phyloP scores from a whole-genome alignment of 805 yeast species.

The Blastobotrys chiropterorum region DNA sequence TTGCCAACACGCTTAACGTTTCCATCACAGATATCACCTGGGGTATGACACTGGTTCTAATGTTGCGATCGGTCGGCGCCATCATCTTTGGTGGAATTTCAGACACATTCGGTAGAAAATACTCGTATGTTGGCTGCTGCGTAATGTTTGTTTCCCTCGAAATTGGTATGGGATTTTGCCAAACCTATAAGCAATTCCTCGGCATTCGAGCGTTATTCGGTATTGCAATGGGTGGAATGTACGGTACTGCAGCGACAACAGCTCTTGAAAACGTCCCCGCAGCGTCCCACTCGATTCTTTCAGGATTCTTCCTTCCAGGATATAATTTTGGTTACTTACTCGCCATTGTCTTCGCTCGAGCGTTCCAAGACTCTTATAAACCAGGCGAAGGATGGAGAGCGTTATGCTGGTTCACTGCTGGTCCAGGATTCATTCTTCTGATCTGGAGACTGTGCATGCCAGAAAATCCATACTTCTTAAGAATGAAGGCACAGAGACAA shows the following conservation, averaged over 20 bases:
- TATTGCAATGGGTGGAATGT: slow-evolving; percentile 64
- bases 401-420: slow-evolving; percentile 66
- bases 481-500: slow-evolving; percentile 19
- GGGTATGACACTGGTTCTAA: slow-evolving; percentile 65
- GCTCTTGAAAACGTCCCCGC: slow-evolving; percentile 60
- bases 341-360: slow-evolving; percentile 57
- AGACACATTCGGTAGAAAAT: slow-evolving; percentile 57
- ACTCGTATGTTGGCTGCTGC: slow-evolving; percentile 52
- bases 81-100: slow-evolving; percentile 55
- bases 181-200: slow-evolving; percentile 50
- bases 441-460: slow-evolving; percentile 53
- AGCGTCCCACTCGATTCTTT: slow-evolving; percentile 51
- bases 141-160: slow-evolving; percentile 48
- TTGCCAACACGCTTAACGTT: slow-evolving; percentile 44
- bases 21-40: slow-evolving; percentile 50
- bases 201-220: slow-evolving; percentile 64
- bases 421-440: slow-evolving; percentile 52
- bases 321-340: slow-evolving; percentile 65
- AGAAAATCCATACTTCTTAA: slow-evolving; percentile 48
- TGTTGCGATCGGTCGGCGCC: slow-evolving; percentile 68
- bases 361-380: slow-evolving; percentile 40
- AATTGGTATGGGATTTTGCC: slow-evolving; percentile 60
- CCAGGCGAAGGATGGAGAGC: slow-evolving; percentile 61
- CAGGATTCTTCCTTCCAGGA: slow-evolving; percentile 74
- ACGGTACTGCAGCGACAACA: slow-evolving; percentile 57